Percentiles rank a stretch among this genome's conserved stretches.
Evolutionary conservation across 2,329 filamentous ascomycete species (phyloP).

Genomic region (Leptographium flavum): DNA sequence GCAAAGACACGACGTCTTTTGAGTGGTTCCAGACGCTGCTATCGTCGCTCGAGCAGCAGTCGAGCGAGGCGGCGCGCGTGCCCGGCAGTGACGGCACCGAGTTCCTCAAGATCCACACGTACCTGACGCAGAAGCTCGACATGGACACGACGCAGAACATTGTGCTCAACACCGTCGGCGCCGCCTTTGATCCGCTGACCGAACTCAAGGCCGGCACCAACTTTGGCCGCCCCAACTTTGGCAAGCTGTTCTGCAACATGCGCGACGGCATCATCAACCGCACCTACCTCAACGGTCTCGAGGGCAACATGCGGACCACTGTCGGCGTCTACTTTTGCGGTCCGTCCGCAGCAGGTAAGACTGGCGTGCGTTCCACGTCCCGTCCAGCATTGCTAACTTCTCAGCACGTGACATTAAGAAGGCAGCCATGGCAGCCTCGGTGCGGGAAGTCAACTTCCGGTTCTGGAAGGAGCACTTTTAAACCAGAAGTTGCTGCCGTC

Average conservation of each 20-base stretch:
- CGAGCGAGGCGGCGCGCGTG: conserved; percentile 50
- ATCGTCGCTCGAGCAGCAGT: conserved; percentile 79
- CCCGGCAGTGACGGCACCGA: conserved; percentile 57
- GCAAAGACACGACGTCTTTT: conserved; percentile 87
- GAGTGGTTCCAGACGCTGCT: conserved; percentile 98
- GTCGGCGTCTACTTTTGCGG: conserved; percentile 98
- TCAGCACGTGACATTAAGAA: conserved; percentile 68
- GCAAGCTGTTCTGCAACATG: conserved; percentile 67
- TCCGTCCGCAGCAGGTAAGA: conserved; percentile 57
- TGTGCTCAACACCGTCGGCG: conserved; percentile 86
- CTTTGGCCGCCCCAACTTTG: conserved; percentile 88
- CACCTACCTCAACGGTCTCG: conserved; percentile 71
- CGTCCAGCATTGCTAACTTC: conserved; percentile 20
- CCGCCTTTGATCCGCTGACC: conserved; percentile 77
- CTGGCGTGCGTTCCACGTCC: too few relatives aligned
- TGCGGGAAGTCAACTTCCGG: conserved; percentile 73
- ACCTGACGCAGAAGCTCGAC: conserved; percentile 87
- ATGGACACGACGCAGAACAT: conserved; percentile 92
- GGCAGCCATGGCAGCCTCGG: conserved; percentile 60
- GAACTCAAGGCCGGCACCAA: conserved; percentile 83
- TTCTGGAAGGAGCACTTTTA: conserved; percentile 98
- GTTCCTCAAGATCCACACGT: conserved; percentile 96
- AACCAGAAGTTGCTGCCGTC: conserved; percentile 10
- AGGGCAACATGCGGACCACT: conserved; percentile 62
- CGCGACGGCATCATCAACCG: conserved; percentile 74